Evolutionary conservation across 306 rosid species (phyloP), one percentile per base, ranked within the genome.

Genomic region (Malus fusca): DNA sequence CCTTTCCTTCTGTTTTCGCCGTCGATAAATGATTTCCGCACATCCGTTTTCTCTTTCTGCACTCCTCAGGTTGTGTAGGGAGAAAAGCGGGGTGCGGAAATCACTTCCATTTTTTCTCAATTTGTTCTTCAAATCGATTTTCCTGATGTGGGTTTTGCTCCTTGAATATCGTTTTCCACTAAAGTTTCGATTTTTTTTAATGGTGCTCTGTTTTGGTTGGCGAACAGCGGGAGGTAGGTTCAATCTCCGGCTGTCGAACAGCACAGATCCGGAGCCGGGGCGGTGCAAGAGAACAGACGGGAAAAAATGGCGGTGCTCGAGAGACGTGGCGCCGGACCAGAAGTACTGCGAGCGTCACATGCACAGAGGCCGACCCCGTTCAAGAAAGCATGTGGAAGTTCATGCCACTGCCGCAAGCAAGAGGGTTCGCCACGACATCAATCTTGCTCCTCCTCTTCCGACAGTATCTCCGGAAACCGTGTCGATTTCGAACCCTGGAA

Each of bases 351-450:
- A 90, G 79, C 90, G 96, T 43, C 97, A 92, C 79, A 85, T 92
- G 91, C 93, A 92, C 69, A 87, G 97, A 92, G 96, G 97, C 21
- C 96, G 97, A 84, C 91, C 93, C 85, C 97, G 97, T 92, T 92
- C 97, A 91, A 91, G 97, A 91, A 91, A 91, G 97, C 95, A 85
- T 89, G 97, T 91, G 97, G 97, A 91, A 91, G 73, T 82, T 85
- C 89, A 82, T 58, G 76, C 82, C 78, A 71, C 75, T 74, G 35
- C 70, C 72, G 22, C 28, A 56, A 77, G 72, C 71, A 89, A 89
- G 74, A 89, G 76, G 85, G 52, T 81, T 73, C 90, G 95, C 81
- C 85, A 73, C 43, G 89, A 84, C 67, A 78, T 44, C 77, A 85
- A 22, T 70, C 60, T 59, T 14, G 80, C 83, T 63, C 71, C 76